Evolutionary conservation across 2,329 filamentous ascomycete genomes (phyloP), one percentile per base, ranked within the genome.

Genomic region (Anisogramma anomala): DNA sequence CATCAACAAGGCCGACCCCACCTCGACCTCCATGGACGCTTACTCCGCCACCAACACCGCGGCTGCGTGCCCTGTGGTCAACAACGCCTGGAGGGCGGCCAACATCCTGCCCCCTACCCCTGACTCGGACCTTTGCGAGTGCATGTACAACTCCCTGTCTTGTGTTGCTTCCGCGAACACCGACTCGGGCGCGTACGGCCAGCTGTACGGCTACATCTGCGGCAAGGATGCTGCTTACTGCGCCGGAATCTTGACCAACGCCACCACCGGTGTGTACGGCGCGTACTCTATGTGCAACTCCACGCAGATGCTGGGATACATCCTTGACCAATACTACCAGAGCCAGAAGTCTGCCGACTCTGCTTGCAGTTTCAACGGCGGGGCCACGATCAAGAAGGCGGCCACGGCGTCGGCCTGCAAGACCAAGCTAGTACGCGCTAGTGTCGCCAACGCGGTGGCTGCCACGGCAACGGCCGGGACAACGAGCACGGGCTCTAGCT

Each of bases 1-100:
- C 59, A 77, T 94, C 51, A 71, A 72, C 49, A 75, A 72, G 46
- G 79, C 77, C 39, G 72, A 66, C 20, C 83, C 87, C 43, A 74
- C 69, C 45, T 74, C 72, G 52, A 78, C 84, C 47, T 67, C 77
- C 49, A 77, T 74, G 56, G 65, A 64, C 52, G 64, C 67, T 28
- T 98, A 95, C 75, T 76, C 55, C 28, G 75, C 84, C n/a, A 71
- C 72, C 58, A 88, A 86, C 72, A 77, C 74, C 37, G 67, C 77
- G 18, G 71, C 74, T 38, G 58, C 71, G 34, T 98, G 91, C 75
- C 91, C 91, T 18, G 66, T 66, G 13, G 63, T 79, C 43, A 66
- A 62, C 52, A 50, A 62, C 27, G 67, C 65, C 55, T 98, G 91
- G 89, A 67, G 71, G 51, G 82, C 84, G 39, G 69, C 72, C 47